Evolutionary conservation across 2,329 filamentous ascomycete genomes (phyloP).

Genomic region (Ophiostoma sp.): DNA sequence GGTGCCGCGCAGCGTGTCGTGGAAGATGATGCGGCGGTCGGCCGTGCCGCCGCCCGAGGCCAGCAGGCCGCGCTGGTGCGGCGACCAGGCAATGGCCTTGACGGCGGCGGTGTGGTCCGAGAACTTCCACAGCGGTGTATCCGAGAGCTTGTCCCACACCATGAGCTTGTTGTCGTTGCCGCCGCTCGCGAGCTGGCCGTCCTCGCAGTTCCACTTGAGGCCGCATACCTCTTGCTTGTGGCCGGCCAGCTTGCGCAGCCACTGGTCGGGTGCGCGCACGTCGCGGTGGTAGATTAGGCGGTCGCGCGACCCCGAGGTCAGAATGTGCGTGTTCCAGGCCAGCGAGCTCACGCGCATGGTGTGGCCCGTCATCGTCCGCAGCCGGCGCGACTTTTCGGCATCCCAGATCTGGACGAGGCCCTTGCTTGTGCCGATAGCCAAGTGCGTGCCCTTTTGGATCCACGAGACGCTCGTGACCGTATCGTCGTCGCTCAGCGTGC

Average conservation of each 20-base stretch:
- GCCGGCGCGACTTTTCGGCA: constrained; percentile 73
- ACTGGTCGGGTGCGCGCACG: constrained; percentile 87
- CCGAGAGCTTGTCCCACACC: constrained; percentile 96
- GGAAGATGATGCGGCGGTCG: constrained; percentile 94
- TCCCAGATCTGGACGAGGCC: constrained; percentile 98
- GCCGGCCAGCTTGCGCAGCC: constrained; percentile 76
- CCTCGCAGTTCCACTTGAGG: constrained; percentile 93
- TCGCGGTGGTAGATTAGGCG: constrained; percentile 92
- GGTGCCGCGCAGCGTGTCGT: constrained; percentile 83
- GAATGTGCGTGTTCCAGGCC: constrained; percentile 96
- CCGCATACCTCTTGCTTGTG: constrained; percentile 99
- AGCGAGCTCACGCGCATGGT: constrained; percentile 87
- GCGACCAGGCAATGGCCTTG: constrained; percentile 96
- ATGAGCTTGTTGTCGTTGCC: constrained; percentile 99
- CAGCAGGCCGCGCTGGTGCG: constrained; percentile 88
- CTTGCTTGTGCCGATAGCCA: constrained; percentile 91
- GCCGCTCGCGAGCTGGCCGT: constrained; percentile 88
- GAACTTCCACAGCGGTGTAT: constrained; percentile 88
- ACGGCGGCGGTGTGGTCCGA: constrained; percentile 92
- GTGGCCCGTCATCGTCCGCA: constrained; percentile 96
- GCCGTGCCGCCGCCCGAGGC: constrained; percentile 94
- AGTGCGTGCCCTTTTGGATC: constrained; percentile 95
- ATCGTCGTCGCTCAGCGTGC: constrained; percentile 72
- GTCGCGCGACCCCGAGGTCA: constrained; percentile 91
- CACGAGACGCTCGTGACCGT: constrained; percentile 95